Base-by-base conservation (phyloP, 164 flowering plant genomes). In the Berberis thunbergii region DNA sequence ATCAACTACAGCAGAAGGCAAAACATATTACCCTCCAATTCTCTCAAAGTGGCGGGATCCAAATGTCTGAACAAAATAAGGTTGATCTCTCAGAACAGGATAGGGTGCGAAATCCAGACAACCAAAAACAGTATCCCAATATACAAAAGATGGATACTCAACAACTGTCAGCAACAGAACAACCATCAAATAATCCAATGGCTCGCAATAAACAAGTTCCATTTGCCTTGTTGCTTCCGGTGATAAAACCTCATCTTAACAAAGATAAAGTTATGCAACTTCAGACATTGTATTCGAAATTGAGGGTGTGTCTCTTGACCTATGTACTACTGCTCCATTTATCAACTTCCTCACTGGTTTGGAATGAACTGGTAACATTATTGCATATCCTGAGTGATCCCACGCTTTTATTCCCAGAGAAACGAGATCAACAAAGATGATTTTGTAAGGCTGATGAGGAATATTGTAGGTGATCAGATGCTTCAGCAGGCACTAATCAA, bases 391-490 rank as follows among this genome's bases (percentile, higher is more conserved):
- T 26, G n/a, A 61, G 43, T 57, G 12, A 13, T 56, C 40, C 10
- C 11, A 41, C 13, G 40, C 52, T 72, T 49, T 68, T 62, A 41
- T 55, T 62, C 11, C n/a, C 71, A 94, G 98, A 83, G 69, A 77
- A 85, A 87, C 75, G 96, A 94, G 67, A 82, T 94, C 41, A 61
- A 80, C 60, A 91, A 87, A 74, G 95, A 86, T 7, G 84, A 67
- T 45, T 94, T 94, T 72, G 79, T 89, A 52, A 77, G 93, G 70
- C 88, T 71, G 54, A 83, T 91, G 83, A 80, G 83, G 74, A 75
- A 71, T 69, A 78, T 91, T 68, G 96, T 89, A 26, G 97, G 99
- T 43, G 97, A 89, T 63, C 89, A 87, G 75, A 84, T 87, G 93
- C 89, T 94, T n/a, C 87, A 78, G 78, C 56, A 78, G 78, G 97